Evolutionary conservation across 768 basidiomycete species (phyloP).

Genomic region (Mycena leptocephala): DNA sequence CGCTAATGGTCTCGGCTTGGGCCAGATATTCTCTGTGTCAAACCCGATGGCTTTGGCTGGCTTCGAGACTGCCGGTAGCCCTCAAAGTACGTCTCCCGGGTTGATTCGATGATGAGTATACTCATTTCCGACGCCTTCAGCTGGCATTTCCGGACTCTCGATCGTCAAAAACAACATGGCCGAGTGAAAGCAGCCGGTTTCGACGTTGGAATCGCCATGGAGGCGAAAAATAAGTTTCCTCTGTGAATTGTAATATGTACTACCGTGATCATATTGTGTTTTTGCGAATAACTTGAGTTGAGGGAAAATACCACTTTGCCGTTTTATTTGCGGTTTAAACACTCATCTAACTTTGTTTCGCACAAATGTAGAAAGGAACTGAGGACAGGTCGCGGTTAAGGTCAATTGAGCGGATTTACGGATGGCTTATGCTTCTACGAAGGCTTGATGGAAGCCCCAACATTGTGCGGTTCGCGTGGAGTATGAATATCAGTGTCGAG

Average conservation of each 20-base stretch:
- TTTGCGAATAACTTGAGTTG: neutral
- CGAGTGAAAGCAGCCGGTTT: neutral
- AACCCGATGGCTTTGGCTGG: conserved; percentile 13
- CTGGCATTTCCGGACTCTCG: conserved; percentile 15
- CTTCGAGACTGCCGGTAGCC: conserved; percentile 10
- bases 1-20: neutral
- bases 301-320: no score
- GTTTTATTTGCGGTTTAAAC: no score
- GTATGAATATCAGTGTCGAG: no score
- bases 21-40: conserved; percentile 16
- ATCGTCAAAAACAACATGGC: conserved; percentile 13
- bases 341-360: no score
- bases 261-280: neutral
- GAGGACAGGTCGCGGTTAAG: no score
- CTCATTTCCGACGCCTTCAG: neutral
- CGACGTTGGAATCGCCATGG: no score
- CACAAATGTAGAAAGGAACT: no score
- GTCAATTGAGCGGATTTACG: no score
- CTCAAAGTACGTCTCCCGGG: neutral
- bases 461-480: no score
- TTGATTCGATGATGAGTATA: neutral
- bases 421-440: no score
- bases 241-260: conserved; percentile 14
- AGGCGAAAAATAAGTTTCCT: neutral
- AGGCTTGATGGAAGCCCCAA: no score